Base-by-base conservation (phyloP, 306 rosid genomes). In the Acacia confusa region DNA sequence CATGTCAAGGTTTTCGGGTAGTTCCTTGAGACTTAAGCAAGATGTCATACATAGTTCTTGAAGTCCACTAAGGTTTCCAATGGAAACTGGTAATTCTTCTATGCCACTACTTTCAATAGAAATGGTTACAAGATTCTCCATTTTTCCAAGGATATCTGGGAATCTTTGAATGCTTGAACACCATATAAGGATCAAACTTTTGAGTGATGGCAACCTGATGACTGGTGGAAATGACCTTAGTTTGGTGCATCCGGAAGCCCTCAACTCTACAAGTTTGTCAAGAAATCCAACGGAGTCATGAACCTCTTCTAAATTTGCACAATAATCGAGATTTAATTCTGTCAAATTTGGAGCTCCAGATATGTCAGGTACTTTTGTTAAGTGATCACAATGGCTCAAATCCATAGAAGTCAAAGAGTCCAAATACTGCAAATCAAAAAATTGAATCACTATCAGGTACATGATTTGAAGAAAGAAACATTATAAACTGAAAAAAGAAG, bases 31-130 rank as follows among this genome's bases (percentile, higher is more conserved):
- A 45, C 78, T 77, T 41, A 58, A 80, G 85, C 86, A 86, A 83
- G 84, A 86, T 47, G 89, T 80, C 89, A 86, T 80, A 38, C 61
- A 7, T 15, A 86, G 71, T 30, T 71, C 72, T 75, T 75, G 71
- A 83, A 88, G 85, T 17, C 84, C 84, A 58, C 72, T 80, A 38
- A 88, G 90, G 58, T 84, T 84, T 66, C 66, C 85, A 58, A 82
- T 68, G 70, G 89, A 86, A 65, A 82, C 75, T 70, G 89, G 86
- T 44, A 86, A 72, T 69, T 86, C 80, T 76, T 79, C 60, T 15
- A 86, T 82, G 11, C 80, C 82, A 66, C 75, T 86, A 3, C 82
- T 36, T 71, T 82, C 86, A 36, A 86, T 82, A 11, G 86, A 84
- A 70, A 83, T 43, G 20, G 87, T 70, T 63, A 6, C 30, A 45